phyloP scores from a whole-genome alignment of 2,329 filamentous ascomycete genomes.

The Tolypocladium ophioglossoides region DNA sequence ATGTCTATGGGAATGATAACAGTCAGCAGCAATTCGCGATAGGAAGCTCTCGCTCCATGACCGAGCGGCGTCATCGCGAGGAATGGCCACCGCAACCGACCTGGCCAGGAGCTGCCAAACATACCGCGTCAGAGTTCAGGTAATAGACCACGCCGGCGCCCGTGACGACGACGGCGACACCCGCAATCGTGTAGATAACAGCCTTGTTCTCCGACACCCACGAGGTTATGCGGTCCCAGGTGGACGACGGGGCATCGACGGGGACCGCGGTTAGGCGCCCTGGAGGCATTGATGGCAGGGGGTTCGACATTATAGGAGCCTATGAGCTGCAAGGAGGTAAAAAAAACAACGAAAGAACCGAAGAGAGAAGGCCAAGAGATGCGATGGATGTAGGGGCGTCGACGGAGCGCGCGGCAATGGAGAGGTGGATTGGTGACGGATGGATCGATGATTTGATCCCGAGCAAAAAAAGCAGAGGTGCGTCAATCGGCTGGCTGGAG shows the following conservation, averaged over 20 bases:
- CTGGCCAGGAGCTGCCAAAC: constrained; percentile 7
- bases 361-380: constrained; percentile 14
- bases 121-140: constrained; percentile 51
- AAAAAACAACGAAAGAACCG: constrained; percentile 11
- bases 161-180: constrained; percentile 83
- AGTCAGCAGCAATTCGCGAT: constrained; percentile 2
- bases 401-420: background rate
- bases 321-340: constrained; percentile 9
- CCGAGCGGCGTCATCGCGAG: background rate
- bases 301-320: constrained; percentile 29
- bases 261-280: constrained; percentile 33
- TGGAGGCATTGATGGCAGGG: constrained; percentile 37
- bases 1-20: constrained; percentile 24
- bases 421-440: constrained; percentile 12
- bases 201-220: constrained; percentile 97
- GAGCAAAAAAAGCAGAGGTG: constrained; percentile 21
- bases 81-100: background rate
- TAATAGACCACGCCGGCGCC: constrained; percentile 93
- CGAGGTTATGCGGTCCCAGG: constrained; percentile 81
- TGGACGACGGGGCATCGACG: constrained; percentile 50
- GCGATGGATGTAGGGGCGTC: constrained; percentile 19
- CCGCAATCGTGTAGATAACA: constrained; percentile 90
- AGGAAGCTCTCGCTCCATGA: background rate
- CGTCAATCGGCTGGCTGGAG: constrained; percentile 1
- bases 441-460: constrained; percentile 6